Evolutionary conservation across 352 stramenopile species (phyloP).

Genomic region (Phytophthora idaei): DNA sequence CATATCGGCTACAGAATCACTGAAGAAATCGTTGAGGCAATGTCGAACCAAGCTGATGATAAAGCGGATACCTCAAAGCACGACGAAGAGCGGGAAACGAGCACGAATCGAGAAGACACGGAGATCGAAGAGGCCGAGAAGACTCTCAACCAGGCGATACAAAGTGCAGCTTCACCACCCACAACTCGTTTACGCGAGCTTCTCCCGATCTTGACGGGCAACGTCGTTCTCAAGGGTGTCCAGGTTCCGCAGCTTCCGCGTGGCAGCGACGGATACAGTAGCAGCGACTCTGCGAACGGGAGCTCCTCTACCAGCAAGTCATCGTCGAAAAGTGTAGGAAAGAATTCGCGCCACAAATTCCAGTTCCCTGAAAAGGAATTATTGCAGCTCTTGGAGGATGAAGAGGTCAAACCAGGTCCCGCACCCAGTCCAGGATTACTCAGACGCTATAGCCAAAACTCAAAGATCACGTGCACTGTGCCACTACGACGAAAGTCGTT

Average conservation of each 20-base stretch:
- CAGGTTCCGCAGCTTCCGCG: slow-evolving; percentile 52
- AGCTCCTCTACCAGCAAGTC: neutral
- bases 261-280: slow-evolving; percentile 17
- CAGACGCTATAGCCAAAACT: slow-evolving; percentile 38
- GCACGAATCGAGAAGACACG: slow-evolving; percentile 4
- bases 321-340: slow-evolving; percentile 7
- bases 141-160: slow-evolving; percentile 3
- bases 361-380: slow-evolving; percentile 64
- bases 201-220: slow-evolving; percentile 32
- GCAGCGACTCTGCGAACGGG: slow-evolving; percentile 4
- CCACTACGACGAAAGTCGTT: slow-evolving; percentile 69
- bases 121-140: slow-evolving; percentile 12
- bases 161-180: neutral
- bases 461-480: slow-evolving; percentile 45
- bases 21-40: slow-evolving; percentile 13
- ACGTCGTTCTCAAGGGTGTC: slow-evolving; percentile 37
- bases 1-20: slow-evolving; percentile 31
- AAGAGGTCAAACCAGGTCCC: slow-evolving; percentile 16
- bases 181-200: slow-evolving; percentile 21
- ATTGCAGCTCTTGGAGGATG: slow-evolving; percentile 30
- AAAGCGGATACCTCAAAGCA: slow-evolving; percentile 1
- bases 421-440: slow-evolving; percentile 3
- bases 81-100: too few relatives aligned
- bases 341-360: slow-evolving; percentile 54
- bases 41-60: slow-evolving; percentile 55